Evolutionary conservation across 2,329 filamentous ascomycete genomes (phyloP), one percentile per base, ranked within the genome.

Genomic region (Penicillium decumbens): DNA sequence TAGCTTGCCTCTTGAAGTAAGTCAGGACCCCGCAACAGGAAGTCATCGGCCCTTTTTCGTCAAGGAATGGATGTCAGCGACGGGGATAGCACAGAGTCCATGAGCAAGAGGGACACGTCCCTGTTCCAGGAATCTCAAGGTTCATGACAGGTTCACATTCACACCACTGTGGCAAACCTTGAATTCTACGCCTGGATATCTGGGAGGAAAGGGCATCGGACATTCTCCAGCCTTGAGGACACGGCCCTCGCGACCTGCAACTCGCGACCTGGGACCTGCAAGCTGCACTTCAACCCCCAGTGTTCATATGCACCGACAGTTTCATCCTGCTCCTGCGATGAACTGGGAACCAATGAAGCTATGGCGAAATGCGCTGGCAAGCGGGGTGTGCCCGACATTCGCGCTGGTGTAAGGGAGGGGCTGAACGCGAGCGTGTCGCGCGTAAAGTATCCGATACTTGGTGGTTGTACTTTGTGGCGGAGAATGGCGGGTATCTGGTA

Each of bases 381-480:
- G 35, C 8, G 45, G 43, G 35, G 32, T 32, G 40, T 41, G 30
- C 15, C 35, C 5, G 8, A 45, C 41, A 18, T 35, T 15, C 25
- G 33, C 37, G 42, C 10, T 25, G 30, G 39, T 33, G 46, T 42
- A 47, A 49, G 44, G 51, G 41, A 44, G 42, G 44, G 48, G 48
- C 18, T 30, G 40, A 37, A 50, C 47, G 43, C 49, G 38, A 53
- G 33, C 48, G 47, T 46, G 48, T 54, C 47, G 44, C 50, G 50
- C 32, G 33, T 48, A 12, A 32, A 24, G 37, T 53, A 47, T 20
- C 13, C 8, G 24, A 15, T 45, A 47, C 43, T 39, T 40, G 38
- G 23, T 15, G 10, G 27, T 27, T 8, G 38, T n/a, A 27, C 18
- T 10, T 20, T n/a, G 38, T n/a, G 12, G 38, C 20, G 38, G 20